phyloP scores from a whole-genome alignment of 495 filamentous ascomycete genomes.

The Thermothielavioides terrestris region DNA sequence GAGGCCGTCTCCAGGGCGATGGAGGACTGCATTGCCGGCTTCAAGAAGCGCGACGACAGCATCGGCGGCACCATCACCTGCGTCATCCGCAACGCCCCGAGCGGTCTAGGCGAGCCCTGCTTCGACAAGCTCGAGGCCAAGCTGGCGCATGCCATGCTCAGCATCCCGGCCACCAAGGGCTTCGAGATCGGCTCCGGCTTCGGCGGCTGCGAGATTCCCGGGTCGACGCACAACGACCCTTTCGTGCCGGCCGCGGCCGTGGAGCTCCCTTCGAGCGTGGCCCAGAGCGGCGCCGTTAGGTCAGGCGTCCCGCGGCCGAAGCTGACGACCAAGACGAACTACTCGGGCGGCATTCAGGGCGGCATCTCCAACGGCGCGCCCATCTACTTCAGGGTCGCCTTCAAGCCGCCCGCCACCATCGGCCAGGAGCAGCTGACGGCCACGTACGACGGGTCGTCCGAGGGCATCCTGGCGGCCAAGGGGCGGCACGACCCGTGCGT shows the following conservation, averaged over 20 bases:
- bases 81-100: slow-evolving; percentile 83
- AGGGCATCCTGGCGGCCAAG: slow-evolving; percentile 83
- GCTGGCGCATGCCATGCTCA: slow-evolving; percentile 93
- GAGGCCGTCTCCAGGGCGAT: slow-evolving; percentile 55
- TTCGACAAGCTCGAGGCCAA: slow-evolving; percentile 96
- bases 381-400: slow-evolving; percentile 91
- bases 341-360: slow-evolving; percentile 92
- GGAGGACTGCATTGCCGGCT: slow-evolving; percentile 71
- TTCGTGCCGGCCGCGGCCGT: slow-evolving; percentile 55
- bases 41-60: slow-evolving; percentile 74
- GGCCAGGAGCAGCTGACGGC: slow-evolving; percentile 83
- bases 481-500: slow-evolving; percentile 95
- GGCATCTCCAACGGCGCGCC: slow-evolving; percentile 92
- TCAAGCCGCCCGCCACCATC: slow-evolving; percentile 95
- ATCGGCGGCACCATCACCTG: slow-evolving; percentile 96
- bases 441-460: slow-evolving; percentile 59
- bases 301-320: slow-evolving; percentile 35
- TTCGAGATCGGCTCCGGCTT: slow-evolving; percentile 97
- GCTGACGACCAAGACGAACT: slow-evolving; percentile 89
- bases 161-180: slow-evolving; percentile 92
- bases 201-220: slow-evolving; percentile 76
- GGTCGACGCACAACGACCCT: slow-evolving; percentile 87
- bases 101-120: slow-evolving; percentile 84
- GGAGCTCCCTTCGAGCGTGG: slow-evolving; percentile 23
- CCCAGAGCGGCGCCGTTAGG: slow-evolving; percentile 28